phyloP scores from a whole-genome alignment of 2,329 filamentous ascomycete genomes.

The Plectosphaerella cucumerina region DNA sequence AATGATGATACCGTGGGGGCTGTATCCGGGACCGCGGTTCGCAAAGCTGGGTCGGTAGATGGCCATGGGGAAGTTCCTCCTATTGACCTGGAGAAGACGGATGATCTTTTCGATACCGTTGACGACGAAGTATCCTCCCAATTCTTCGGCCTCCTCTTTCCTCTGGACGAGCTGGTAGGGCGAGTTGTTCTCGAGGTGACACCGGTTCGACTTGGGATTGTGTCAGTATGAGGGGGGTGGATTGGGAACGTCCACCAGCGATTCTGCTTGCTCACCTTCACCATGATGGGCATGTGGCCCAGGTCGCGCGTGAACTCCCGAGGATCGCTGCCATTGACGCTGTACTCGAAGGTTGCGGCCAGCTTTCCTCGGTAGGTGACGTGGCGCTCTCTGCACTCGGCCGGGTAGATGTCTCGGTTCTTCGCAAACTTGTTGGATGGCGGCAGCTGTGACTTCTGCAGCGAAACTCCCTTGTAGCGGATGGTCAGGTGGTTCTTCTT shows the following conservation, averaged over 20 bases:
- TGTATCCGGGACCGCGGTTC: constrained; percentile 83
- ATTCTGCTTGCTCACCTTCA: constrained; percentile 59
- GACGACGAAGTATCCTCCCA: constrained; percentile 95
- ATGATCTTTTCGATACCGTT: constrained; percentile 98
- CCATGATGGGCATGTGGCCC: constrained; percentile 87
- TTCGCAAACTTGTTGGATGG: constrained; percentile 77
- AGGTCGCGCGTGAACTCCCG: constrained; percentile 79
- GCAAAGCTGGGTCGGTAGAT: constrained; percentile 88
- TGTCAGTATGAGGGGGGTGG: constrained; percentile 14
- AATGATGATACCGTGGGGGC: constrained; percentile 84
- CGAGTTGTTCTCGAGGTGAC: constrained; percentile 82
- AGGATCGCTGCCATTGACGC: constrained; percentile 81
- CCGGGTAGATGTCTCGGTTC: constrained; percentile 81
- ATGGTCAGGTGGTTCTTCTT: constrained; percentile 73
- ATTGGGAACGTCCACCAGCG: neutral
- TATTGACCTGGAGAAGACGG: constrained; percentile 83
- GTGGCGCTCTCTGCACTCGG: constrained; percentile 93
- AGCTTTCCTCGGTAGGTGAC: constrained; percentile 86
- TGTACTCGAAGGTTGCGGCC: constrained; percentile 77
- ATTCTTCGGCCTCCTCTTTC: constrained; percentile 93
- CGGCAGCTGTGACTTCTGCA: constrained; percentile 79
- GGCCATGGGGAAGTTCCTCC: constrained; percentile 92
- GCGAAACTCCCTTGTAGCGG: constrained; percentile 73
- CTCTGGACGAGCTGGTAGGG: constrained; percentile 77
- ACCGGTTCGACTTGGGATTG: constrained; percentile 70